Conservation (phyloP, 2,329 filamentous ascomycete genomes). For the Pseudogymnoascus sp. region DNA sequence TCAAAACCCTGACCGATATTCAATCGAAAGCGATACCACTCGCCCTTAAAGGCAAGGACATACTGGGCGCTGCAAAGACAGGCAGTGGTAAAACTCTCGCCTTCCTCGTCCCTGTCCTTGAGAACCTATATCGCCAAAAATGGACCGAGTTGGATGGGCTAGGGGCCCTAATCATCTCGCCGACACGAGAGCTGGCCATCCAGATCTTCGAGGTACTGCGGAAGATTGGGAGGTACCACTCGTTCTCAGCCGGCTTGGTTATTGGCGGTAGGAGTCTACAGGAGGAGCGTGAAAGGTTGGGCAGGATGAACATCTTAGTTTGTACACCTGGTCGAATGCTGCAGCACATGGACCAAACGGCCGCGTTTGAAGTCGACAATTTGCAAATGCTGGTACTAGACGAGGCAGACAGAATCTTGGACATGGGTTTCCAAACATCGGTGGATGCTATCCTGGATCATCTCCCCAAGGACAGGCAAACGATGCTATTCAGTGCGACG, state of each 20-base stretch:
- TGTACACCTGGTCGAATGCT: slow-evolving; percentile 92
- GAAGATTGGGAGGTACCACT: slow-evolving; percentile 81
- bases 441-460: slow-evolving; percentile 93
- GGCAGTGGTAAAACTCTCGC: slow-evolving; percentile 93
- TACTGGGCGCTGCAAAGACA: slow-evolving; percentile 91
- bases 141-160: slow-evolving; percentile 89
- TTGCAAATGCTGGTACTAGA: slow-evolving; percentile 89
- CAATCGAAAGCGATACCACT: slow-evolving; percentile 83
- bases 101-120: slow-evolving; percentile 84
- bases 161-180: slow-evolving; percentile 85
- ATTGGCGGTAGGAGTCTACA: slow-evolving; percentile 88
- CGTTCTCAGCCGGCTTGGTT: slow-evolving; percentile 84
- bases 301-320: slow-evolving; percentile 93
- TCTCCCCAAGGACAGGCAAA: slow-evolving; percentile 77
- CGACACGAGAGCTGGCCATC: slow-evolving; percentile 88
- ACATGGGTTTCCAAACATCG: slow-evolving; percentile 89
- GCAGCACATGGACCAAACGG: slow-evolving; percentile 92
- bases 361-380: slow-evolving; percentile 81
- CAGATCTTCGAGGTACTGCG: slow-evolving; percentile 94
- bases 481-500: slow-evolving; percentile 89
- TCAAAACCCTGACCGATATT: slow-evolving; percentile 83
- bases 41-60: slow-evolving; percentile 76
- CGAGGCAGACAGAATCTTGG: slow-evolving; percentile 92
- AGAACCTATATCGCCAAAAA: slow-evolving; percentile 81
- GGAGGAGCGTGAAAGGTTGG: slow-evolving; percentile 76